phyloP scores from a whole-genome alignment of 2,329 filamentous ascomycete species.

The Xylaria sp. region DNA sequence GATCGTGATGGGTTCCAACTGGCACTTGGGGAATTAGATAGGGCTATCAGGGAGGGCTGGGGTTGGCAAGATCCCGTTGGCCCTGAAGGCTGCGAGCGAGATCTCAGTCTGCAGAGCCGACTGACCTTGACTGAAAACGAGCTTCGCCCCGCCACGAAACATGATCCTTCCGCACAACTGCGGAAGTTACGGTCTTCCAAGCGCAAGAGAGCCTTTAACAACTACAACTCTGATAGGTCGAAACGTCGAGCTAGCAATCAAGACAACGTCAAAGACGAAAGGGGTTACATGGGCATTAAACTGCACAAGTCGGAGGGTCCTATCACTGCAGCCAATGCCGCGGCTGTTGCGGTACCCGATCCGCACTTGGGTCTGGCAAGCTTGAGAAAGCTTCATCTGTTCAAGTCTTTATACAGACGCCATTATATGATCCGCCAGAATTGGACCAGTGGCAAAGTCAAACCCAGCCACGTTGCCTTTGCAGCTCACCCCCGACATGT shows the following conservation, averaged over 20 bases:
- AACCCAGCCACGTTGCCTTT: conserved; percentile 89
- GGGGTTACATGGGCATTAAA: conserved; percentile 37
- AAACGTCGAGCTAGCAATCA: conserved; percentile 50
- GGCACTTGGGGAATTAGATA: conserved; percentile 74
- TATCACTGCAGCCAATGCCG: conserved; percentile 78
- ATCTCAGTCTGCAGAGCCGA: conserved; percentile 59
- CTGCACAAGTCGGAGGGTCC: conserved; percentile 69
- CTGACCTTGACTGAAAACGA: conserved; percentile 51
- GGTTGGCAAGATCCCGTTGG: conserved; percentile 90
- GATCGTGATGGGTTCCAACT: conserved; percentile 77
- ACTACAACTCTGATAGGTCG: conserved; percentile 44
- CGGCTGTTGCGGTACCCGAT: conserved; percentile 75
- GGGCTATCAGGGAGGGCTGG: conserved; percentile 88
- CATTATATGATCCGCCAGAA: conserved; percentile 85
- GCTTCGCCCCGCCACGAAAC: conserved; percentile 39
- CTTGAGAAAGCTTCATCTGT: conserved; percentile 80
- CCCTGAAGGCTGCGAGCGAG: conserved; percentile 68
- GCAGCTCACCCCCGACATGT: conserved; percentile 94
- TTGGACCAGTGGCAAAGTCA: conserved; percentile 83
- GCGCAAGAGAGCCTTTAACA: conserved; percentile 49
- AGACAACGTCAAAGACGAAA: conserved; percentile 42
- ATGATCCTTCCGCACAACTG: conserved; percentile 37
- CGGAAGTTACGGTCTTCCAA: conserved; percentile 47
- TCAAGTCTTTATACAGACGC: conserved; percentile 91
- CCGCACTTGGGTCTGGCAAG: conserved; percentile 73